Evolutionary conservation across 139 green algal genomes (phyloP), one percentile per base, ranked within the genome.

Genomic region (Chlamydomonas applanata): DNA sequence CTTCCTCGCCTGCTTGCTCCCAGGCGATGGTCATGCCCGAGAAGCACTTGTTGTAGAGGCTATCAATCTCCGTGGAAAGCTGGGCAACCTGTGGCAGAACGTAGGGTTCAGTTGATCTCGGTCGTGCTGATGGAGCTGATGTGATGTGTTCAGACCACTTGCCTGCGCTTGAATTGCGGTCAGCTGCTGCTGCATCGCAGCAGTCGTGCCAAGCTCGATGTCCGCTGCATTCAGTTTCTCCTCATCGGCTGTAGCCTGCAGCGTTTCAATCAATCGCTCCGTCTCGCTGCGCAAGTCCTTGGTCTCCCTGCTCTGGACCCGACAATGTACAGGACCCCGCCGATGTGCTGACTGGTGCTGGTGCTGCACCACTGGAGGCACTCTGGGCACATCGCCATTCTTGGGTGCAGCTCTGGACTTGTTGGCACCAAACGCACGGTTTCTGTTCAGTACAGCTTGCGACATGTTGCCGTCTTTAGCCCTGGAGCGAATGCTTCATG

Each of bases 1-100:
- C 66, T 11, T 56, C 56, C 29, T 76, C 56, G 14, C 59, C 59
- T 5, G 73, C 40, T 46, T 70, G 40, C 49, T 54, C 69, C 25
- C 40, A 49, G 40, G 17, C n/a, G 7, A 83, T 69, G 2, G 52
- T n/a, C 13, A 87, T 25, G 27, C 72, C 79, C 16, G 32, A 13
- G 52, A 92, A 92, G 4, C 73, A 75, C 9, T 27, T 30, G 44
- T 56, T 49, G 70, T 91, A 93, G 46, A 91, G 65, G 11, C 16
- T n/a, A 68, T 93, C 79, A 0, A 92, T 81, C 52, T 81, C 9
- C 24, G 20, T 2, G 44, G 85, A 71, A 52, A 90, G 74, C 9
- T 72, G 34, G 4, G 64, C 27, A 5, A 75, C 61, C 80, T 90
- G 82, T n/a, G 34, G 7, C 7, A 19, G 40, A 19, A 19, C 11